A percentile compares a stretch with the other conserved stretches of the same genome.
Evolutionary conservation across 106 monocot species (phyloP).

Genomic region (Dendrobium catenatum): DNA sequence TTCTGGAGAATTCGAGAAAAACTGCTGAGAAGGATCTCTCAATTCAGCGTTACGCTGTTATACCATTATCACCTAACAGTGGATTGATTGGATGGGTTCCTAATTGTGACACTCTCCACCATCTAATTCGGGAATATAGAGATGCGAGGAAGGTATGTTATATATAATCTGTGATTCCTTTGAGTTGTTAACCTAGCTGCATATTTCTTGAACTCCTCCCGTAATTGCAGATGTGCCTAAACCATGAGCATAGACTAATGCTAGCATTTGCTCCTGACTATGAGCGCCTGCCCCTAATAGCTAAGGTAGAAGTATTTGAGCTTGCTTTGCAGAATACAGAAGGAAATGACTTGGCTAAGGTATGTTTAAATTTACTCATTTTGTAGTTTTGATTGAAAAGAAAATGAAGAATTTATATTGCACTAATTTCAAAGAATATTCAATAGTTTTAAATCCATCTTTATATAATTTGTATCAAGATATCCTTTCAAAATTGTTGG

Average conservation of each 20-base stretch:
- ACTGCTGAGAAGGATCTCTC: slow-evolving; percentile 94
- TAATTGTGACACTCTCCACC: slow-evolving; percentile 92
- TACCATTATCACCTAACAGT: slow-evolving; percentile 96
- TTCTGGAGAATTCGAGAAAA: slow-evolving; percentile 92
- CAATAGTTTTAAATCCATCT: too few relatives aligned
- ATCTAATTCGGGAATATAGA: slow-evolving; percentile 89
- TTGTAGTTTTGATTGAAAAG: neutral
- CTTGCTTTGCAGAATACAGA: slow-evolving; percentile 90
- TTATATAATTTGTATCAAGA: too few relatives aligned
- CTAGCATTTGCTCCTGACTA: slow-evolving; percentile 94
- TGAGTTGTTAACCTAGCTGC: neutral
- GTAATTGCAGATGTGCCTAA: slow-evolving; percentile 74
- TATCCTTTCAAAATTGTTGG: neutral
- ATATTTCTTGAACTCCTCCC: neutral
- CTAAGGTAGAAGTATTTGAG: slow-evolving; percentile 96
- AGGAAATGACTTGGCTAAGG: slow-evolving; percentile 97
- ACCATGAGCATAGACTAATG: slow-evolving; percentile 96
- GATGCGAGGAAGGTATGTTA: slow-evolving; percentile 83
- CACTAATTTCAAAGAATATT: too few relatives aligned
- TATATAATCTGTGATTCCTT: neutral
- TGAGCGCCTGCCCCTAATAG: slow-evolving; percentile 85
- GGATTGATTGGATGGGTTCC: slow-evolving; percentile 99
- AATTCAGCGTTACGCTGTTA: slow-evolving; percentile 95
- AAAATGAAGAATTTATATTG: neutral
- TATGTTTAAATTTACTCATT: slow-evolving; percentile 14